Base-by-base conservation (phyloP, 306 rosid genomes). In the Purshia tridentata region DNA sequence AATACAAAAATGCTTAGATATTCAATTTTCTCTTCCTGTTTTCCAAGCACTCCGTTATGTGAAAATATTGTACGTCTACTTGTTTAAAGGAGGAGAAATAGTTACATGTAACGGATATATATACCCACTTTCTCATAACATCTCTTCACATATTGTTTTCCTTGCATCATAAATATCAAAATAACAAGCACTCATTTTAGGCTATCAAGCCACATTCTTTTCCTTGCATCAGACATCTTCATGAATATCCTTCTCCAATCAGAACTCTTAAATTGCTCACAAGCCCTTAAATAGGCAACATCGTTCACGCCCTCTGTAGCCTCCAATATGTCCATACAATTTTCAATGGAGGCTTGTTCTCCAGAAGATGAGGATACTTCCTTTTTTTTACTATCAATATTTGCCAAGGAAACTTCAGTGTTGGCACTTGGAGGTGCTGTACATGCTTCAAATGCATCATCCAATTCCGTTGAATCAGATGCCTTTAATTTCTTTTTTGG, bases 201-300 rank as follows among this genome's bases (percentile, higher is more conserved):
- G 18, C 16, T 65, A 37, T 44, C 69, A 7, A 65, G 51, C 47
- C 69, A 65, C 8, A 42, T 65, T 12, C 37, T 8, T n/a, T 50
- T 29, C 41, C 69, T 65, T 4, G 52, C 69, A 49, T 65, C 69
- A 41, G 69, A 65, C 69, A 65, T 65, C 53, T 45, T 65, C 48
- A 65, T 19, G 52, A 65, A 65, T 49, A 65, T 65, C 49, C 45
- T 49, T 20, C 69, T 65, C 69, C 52, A 65, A 37, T 65, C 69
- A 10, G 69, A 50, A 65, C 44, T 65, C 2, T 9, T 12, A 65
- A 65, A 65, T 44, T 45, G 15, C 52, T 65, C 69, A 49, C 44
- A 41, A 8, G 51, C 69, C 19, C 29, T 65, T 8, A 65, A 9
- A 50, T 65, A 65, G 45, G 69, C 44, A 44, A 45, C 40, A 44